phyloP scores from a whole-genome alignment of 371 early-diverging fungal genomes.

The Ordospora colligata region DNA sequence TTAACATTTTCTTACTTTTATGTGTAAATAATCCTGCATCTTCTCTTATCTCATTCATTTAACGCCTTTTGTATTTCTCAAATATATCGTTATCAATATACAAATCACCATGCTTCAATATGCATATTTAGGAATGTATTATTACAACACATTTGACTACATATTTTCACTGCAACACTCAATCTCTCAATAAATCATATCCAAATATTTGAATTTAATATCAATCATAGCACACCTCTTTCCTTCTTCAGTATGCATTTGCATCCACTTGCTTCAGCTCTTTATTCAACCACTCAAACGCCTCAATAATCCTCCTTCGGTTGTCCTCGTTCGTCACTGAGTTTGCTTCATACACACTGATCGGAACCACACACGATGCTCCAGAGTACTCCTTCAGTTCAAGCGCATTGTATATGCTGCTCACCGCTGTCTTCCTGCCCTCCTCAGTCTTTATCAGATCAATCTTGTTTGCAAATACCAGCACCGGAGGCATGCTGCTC shows the following conservation, averaged over 20 bases:
- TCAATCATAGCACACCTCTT: too few species aligned
- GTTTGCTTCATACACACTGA: constrained; percentile 20
- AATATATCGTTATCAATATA: neutral
- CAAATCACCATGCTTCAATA: neutral
- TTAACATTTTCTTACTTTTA: too few species aligned
- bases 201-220: too few species aligned
- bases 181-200: too few species aligned
- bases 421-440: neutral
- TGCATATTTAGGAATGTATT: neutral
- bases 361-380: constrained; percentile 7
- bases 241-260: neutral
- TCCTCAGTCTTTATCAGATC: constrained; percentile 29
- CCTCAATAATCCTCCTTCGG: constrained; percentile 4
- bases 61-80: too few species aligned
- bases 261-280: constrained; percentile 19
- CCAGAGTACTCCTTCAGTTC: constrained; percentile 18
- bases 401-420: constrained; percentile 4
- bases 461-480: constrained; percentile 49
- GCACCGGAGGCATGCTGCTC: constrained; percentile 36
- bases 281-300: constrained; percentile 45
- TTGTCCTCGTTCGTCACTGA: constrained; percentile 4
- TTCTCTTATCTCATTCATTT: too few species aligned
- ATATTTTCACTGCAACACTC: too few species aligned
- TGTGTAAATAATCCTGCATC: too few species aligned
- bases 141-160: neutral